Evolutionary conservation across 768 basidiomycete genomes (phyloP), one percentile per base, ranked within the genome.

Genomic region (Leccinum obscurum): DNA sequence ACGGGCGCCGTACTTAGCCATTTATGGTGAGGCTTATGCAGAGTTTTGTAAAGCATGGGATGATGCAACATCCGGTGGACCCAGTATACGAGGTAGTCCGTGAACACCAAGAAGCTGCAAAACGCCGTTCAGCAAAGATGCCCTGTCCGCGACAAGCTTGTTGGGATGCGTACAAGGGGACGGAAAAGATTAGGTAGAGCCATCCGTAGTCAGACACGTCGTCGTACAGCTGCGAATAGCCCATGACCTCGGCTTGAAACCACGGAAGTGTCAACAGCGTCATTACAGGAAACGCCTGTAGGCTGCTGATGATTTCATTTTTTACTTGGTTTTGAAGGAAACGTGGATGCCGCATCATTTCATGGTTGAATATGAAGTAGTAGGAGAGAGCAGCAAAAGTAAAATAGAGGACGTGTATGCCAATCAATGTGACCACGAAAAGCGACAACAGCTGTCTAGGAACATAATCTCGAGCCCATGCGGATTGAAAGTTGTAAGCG

Each of bases 21-120:
- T 76, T 92, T 95, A 83, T 99, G 97, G 73, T 99, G 97, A 1
- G 96, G 95, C 75, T 99, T 99, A 76, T 99, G 97, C 51, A 99
- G 68, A 58, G 81, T 77, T 73, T 96, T 98, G 81, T 99, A 99
- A 59, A 97, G 66, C 41, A 80, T 57, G 2, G 96, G 96, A 60
- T 89, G 78, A 71, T 99, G 97, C 57, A 96, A 80, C 76, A 82
- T 81, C 26, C 97, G 87, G 71, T 99, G 97, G n/a, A 96, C 80
- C 95, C 95, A 98, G 73, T 99, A 99, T 64, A 99, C 92, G 67
- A 82, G 79, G 66, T 93, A 92, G 75, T 99, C 97, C 17, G 96
- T 99, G 74, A 93, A 92, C 20, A 90, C 63, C 60, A 95, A 71
- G 81, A 90, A 95, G 61, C 87, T 89, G 54, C 48, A 14, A 26